Conservation (phyloP, 1,139 yeast species). For the Suhomyces bribrorum region DNA sequence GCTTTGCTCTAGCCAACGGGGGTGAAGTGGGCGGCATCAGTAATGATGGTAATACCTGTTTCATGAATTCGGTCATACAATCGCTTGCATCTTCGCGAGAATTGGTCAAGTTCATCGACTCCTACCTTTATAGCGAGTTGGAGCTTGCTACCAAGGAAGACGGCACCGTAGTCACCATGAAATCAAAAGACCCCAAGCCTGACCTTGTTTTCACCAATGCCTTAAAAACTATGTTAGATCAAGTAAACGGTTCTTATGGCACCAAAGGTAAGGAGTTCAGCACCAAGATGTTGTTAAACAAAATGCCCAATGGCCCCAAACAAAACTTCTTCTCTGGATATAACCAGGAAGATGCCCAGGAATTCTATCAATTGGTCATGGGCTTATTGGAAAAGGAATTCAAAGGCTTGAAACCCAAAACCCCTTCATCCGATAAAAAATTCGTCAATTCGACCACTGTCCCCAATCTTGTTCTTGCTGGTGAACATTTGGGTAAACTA, state of each 20-base stretch:
- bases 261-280: slow-evolving; percentile 59
- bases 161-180: slow-evolving; percentile 25
- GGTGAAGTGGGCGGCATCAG: slow-evolving; percentile 81
- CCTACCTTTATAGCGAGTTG: slow-evolving; percentile 35
- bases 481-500: slow-evolving; percentile 51
- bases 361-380: slow-evolving; percentile 81
- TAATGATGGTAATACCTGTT: slow-evolving; percentile 92
- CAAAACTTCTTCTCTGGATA: slow-evolving; percentile 77
- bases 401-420: slow-evolving; percentile 23
- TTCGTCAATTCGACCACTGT: slow-evolving; percentile 28
- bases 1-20: slow-evolving; percentile 53
- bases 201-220: slow-evolving; percentile 54
- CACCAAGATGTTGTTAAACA: slow-evolving; percentile 62
- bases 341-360: slow-evolving; percentile 95
- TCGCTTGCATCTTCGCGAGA: slow-evolving; percentile 75
- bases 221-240: slow-evolving; percentile 50
- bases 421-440: slow-evolving; percentile 12
- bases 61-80: slow-evolving; percentile 88
- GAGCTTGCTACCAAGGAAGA: slow-evolving; percentile 18
- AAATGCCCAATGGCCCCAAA: slow-evolving; percentile 79
- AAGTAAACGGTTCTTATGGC: slow-evolving; percentile 60
- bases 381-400: slow-evolving; percentile 70
- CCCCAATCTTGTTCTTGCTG: slow-evolving; percentile 41
- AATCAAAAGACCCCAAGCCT: slow-evolving; percentile 33
- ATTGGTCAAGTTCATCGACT: slow-evolving; percentile 56